Evolutionary conservation across 495 filamentous ascomycete species (phyloP), one percentile per base, ranked within the genome.

Genomic region (Aspergillus sclerotioniger): DNA sequence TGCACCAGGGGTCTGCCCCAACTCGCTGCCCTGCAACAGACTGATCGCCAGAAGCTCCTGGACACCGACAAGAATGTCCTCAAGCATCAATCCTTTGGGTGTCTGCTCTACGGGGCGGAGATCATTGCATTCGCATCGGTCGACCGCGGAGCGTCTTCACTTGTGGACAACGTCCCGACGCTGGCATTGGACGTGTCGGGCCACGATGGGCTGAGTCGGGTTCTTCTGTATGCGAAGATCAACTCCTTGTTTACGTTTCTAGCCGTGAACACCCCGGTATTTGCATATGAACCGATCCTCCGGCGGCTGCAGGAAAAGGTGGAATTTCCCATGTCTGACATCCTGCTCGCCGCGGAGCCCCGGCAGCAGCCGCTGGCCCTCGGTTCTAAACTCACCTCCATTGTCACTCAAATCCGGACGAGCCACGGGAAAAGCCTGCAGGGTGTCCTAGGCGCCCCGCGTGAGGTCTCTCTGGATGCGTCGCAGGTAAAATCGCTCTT

Each of bases 281-380:
- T 91, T 65, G 84, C 88, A 0, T 91, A 85, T 59, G 86, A 91
- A 55, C 90, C 89, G 0, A 76, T 93, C 5, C 63, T 93, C 17
- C 64, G 72, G 52, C 72, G 81, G 7, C 66, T 93, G 8, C 83
- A 91, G 67, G 67, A 72, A 1, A 84, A 76, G 35, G 71, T 67
- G 0, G 77, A 83, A 8, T 33, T 89, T 3, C 76, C 85, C 0
- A 62, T 91, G 15, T 56, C 69, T 2, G 67, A 85, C 0, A 71
- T 81, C 33, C 61, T 89, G 3, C 64, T 87, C 2, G 62, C 71
- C 8, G 70, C 68, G 53, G 31, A 67, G 15, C 39, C 56, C 45
- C 71, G 54, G 3, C 55, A 70, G 25, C 29, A 28, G 0, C 25
- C 71, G 0, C 46, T 37, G 7, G 28, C 50, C 1, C 71, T 73